Base-by-base conservation (phyloP, 805 yeast species). In the Naumovozyma baii region DNA sequence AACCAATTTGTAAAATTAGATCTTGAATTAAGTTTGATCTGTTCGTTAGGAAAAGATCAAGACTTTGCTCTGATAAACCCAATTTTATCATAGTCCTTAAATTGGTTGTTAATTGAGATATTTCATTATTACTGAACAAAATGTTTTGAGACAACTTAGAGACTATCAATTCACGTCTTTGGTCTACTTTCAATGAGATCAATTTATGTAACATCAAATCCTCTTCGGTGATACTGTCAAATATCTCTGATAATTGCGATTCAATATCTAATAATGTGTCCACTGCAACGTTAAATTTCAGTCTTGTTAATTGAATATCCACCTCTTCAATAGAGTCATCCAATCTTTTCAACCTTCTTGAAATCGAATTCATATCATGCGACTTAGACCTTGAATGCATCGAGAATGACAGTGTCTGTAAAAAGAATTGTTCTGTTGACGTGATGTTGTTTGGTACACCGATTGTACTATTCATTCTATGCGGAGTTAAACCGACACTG, bases 241-340 rank as follows among this genome's bases (percentile, higher is more conserved):
- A 26, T 5, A 51, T 44, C 20, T 39, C 32, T 2, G 38, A 28
- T 18, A 63, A 37, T 8, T 55, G 52, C 2, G 38, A 42, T 38
- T 67, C 72, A 39, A 73, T 62, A 16, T 52, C 53, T 5, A 49
- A 32, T 28, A 64, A 39, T 12, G 45, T 43, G 3, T 57, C 64
- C 3, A 69, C 69, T 0, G 76, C 69, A 14, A 58, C 63, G 34
- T 63, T 51, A 58, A 70, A 80, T 40, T 71, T 68, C 39, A 74
- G 71, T 49, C 81, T 79, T 9, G 84, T 80, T 18, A 82, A 67
- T 39, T 68, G 68, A 12, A 80, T 74, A 54, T 83, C 92, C 32
- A 81, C 68, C 40, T 80, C 85, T 51, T 82, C 86, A 14, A 83
- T 64, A 25, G 67, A 59, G 38, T 78, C 81, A 49, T 80, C 87